These are phyloP conservation scores for Calendula officinalis DNA, from an alignment of 129 eudicot species.

Conservation along the genomic window DNA sequence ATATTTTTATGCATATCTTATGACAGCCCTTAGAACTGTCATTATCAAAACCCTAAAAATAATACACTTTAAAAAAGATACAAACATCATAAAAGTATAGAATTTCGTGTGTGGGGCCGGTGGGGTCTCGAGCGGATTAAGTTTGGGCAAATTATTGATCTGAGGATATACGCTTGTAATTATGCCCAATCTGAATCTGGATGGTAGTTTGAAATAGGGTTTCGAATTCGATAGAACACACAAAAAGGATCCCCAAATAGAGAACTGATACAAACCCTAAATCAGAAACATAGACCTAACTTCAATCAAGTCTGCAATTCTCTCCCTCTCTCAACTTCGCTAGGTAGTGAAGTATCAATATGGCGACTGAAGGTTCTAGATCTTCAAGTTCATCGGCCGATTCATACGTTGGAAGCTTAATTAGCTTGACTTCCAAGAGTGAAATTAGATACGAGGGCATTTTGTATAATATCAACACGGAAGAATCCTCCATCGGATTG, in stretches of 20 bases:
- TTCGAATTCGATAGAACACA: not conserved
- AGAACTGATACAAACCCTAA: not conserved
- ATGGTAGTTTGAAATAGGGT: constrained; percentile 7
- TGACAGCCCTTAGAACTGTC: too few relatives aligned
- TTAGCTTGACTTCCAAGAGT: constrained; percentile 68
- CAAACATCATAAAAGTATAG: too few relatives aligned
- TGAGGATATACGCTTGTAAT: not conserved
- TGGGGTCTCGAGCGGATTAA: too few relatives aligned
- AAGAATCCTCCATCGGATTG: constrained; percentile 66
- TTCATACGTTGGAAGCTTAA: constrained; percentile 64
- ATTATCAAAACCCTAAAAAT: too few relatives aligned
- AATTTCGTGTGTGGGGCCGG: too few relatives aligned
- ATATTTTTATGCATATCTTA: too few relatives aligned
- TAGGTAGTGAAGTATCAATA: constrained; percentile 1
- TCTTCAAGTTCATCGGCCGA: constrained; percentile 39
- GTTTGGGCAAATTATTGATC: not conserved
- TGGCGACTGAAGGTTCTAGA: constrained; percentile 19
- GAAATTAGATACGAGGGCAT: constrained; percentile 87
- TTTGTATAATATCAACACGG: constrained; percentile 49
- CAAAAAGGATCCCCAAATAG: too few relatives aligned
- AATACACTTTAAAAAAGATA: too few relatives aligned
- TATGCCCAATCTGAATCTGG: not conserved
- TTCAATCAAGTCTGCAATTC: not conserved
- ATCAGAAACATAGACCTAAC: not conserved
- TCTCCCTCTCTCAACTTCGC: not conserved